phyloP scores from a whole-genome alignment of 257 asterid genomes.

The Salvia splendens region DNA sequence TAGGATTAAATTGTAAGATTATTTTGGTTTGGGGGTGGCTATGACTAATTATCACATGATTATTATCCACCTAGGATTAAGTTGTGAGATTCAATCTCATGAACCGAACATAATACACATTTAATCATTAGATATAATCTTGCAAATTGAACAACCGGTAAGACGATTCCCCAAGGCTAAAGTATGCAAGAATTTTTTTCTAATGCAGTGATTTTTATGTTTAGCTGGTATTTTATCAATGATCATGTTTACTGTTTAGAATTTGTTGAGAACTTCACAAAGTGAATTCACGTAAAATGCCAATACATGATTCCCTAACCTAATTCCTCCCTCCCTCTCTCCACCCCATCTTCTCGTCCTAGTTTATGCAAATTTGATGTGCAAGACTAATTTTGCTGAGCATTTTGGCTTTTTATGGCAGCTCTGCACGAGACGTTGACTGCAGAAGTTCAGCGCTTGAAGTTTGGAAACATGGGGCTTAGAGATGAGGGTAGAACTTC shows the following conservation, averaged over 20 bases:
- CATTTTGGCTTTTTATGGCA: slow-evolving; percentile 35
- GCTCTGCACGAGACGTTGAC: slow-evolving; percentile 74
- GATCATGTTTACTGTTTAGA: background rate
- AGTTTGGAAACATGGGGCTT: slow-evolving; percentile 41
- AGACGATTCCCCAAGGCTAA: background rate
- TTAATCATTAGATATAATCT: no score
- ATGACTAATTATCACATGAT: no score
- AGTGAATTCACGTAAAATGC: background rate
- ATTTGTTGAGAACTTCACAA: background rate
- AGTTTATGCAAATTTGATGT: background rate
- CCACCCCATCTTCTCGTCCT: background rate
- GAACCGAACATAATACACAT: no score
- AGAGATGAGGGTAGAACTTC: slow-evolving; percentile 56
- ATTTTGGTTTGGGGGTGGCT: no score
- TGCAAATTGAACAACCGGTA: no score
- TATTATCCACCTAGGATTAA: no score
- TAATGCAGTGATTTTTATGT: background rate
- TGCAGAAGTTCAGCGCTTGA: slow-evolving; percentile 75
- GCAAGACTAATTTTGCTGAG: background rate
- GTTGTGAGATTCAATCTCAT: no score
- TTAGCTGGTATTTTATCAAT: background rate
- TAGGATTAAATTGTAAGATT: no score
- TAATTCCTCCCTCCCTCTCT: background rate
- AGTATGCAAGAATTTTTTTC: background rate
- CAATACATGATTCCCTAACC: background rate